Conservation (phyloP, 192 early-diverging fungal genomes). For the Coemansia sp. region DNA sequence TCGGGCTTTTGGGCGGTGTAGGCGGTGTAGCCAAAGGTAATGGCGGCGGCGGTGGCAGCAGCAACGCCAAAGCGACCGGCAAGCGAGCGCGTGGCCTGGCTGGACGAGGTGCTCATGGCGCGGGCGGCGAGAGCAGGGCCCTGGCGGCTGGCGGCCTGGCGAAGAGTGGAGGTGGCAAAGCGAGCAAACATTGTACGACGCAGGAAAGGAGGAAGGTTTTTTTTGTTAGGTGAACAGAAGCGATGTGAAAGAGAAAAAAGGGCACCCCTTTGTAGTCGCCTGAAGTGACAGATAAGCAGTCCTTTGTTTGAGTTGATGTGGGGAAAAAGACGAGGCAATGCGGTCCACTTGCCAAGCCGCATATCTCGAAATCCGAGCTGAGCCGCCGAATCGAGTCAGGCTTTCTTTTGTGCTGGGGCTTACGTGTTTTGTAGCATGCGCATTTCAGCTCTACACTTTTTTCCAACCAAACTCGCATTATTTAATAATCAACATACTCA, state of each 20-base stretch:
- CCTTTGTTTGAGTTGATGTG: neutral
- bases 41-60: constrained; percentile 24
- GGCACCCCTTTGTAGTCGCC: neutral
- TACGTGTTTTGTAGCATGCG: neutral
- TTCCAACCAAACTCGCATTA: constrained; percentile 1
- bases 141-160: constrained; percentile 52
- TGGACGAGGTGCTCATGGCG: constrained; percentile 28
- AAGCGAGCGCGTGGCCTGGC: constrained; percentile 16
- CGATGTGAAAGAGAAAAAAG: constrained; percentile 6
- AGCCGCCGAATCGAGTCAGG: neutral
- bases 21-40: constrained; percentile 36
- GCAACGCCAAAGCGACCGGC: constrained; percentile 31
- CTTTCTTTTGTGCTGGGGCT: neutral
- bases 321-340: neutral
- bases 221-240: neutral
- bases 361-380: neutral
- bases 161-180: constrained; percentile 25
- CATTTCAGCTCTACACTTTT: neutral
- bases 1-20: constrained; percentile 17
- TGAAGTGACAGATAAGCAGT: neutral
- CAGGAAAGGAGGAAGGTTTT: neutral
- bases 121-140: constrained; percentile 23
- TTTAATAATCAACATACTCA: neutral
- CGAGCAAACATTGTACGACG: constrained; percentile 40
- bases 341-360: neutral